A percentile compares a stretch with the other conserved stretches of the same genome.
phyloP scores from a whole-genome alignment of 2,329 filamentous ascomycete genomes.

The Cladosporium velox region DNA sequence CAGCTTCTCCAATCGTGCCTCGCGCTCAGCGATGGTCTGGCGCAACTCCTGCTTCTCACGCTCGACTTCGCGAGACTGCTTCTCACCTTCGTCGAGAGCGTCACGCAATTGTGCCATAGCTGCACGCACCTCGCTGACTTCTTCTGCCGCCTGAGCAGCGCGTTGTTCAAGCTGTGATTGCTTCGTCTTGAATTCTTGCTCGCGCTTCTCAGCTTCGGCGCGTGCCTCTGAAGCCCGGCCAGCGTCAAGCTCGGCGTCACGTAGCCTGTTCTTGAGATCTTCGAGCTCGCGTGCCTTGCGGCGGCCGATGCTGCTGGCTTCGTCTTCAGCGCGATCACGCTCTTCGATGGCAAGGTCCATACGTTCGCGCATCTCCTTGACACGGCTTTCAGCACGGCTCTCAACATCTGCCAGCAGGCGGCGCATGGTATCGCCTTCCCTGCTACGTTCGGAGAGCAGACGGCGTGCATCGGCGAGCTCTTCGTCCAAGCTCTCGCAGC shows the following conservation, averaged over 20 bases:
- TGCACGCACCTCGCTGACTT: conserved; percentile 72
- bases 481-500: conserved; percentile 85
- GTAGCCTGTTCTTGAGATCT: conserved; percentile 75
- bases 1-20: conserved; percentile 74
- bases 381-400: conserved; percentile 74
- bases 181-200: conserved; percentile 72
- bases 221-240: conserved; percentile 71
- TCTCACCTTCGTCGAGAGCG: conserved; percentile 84
- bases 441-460: conserved; percentile 80
- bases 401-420: conserved; percentile 84
- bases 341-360: conserved; percentile 93
- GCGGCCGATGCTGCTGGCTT: conserved; percentile 75
- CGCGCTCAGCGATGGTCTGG: conserved; percentile 74
- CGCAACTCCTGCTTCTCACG: conserved; percentile 77
- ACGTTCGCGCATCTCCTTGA: conserved; percentile 83
- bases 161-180: conserved; percentile 74
- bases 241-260: conserved; percentile 78
- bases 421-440: conserved; percentile 94
- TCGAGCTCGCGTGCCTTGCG: conserved; percentile 80
- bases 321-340: conserved; percentile 87
- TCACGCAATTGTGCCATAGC: conserved; percentile 77
- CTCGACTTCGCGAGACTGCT: conserved; percentile 78
- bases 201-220: conserved; percentile 72
- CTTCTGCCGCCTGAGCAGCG: conserved; percentile 68
- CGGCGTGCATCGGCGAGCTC: conserved; percentile 87